Base-by-base conservation (phyloP, 2,329 filamentous ascomycete species). In the Xylaria sp. region DNA sequence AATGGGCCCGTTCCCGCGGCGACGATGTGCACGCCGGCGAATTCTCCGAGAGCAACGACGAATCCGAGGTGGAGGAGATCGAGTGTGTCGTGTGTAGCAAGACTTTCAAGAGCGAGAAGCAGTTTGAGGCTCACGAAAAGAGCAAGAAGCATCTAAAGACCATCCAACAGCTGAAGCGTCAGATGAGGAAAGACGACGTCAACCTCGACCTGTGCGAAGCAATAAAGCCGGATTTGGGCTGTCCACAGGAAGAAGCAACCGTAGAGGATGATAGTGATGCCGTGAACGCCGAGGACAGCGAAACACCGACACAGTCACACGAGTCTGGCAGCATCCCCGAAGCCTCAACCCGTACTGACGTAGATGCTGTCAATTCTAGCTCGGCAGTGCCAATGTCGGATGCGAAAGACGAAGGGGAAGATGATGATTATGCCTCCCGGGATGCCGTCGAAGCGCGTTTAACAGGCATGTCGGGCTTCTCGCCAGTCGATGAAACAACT, bases 81-180 rank as follows among this genome's bases (percentile, higher is more conserved):
- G 90, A 90, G 74, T 98, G 96, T 77, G 87, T 91, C 2, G 87
- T 90, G 4, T 98, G 96, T 80, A 87, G 89, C 72, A 93, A 92
- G 72, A 86, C 82, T 0, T 99, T 98, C 81, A 88, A 98, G 81
- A 98, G 94, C 76, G 92, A 97, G 78, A 94, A 93, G 72, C 95
- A 98, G 77, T 94, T 92, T 69, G 90, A 97, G 75, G 91, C 92
- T 2, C 96, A 99, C 76, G 94, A 98, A 82, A 93, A 92, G 82
- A 98, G 95, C 84, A 99, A 97, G 80, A 99, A 98, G 81, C 96
- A 99, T 76, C 81, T 91, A 69, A 98, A 97, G 78, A 91, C 93
- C 2, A 86, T 98, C 6, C 91, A 94, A 73, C 88, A 94, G 69
- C 81, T 99, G 47, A 90, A 89, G 75, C 87, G 88, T 75, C 91